Percentiles rank a stretch among this genome's conserved stretches.
Evolutionary conservation across 495 filamentous ascomycete genomes (phyloP).

Genomic region (Glarea lozoyensis): DNA sequence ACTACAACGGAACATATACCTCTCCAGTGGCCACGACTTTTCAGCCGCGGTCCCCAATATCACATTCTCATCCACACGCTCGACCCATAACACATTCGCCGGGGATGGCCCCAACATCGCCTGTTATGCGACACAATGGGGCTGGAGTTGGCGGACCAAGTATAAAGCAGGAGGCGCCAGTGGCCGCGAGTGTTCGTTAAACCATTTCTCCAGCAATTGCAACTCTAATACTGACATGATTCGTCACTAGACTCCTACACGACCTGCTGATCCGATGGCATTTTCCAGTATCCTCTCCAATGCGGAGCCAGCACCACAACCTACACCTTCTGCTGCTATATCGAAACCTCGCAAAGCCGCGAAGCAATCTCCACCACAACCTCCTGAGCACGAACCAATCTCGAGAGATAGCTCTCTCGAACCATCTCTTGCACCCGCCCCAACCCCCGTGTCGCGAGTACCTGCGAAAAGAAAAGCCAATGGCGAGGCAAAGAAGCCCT

Average conservation of each 20-base stretch:
- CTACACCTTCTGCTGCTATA: slow-evolving; percentile 13
- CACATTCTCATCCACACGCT: slow-evolving; percentile 44
- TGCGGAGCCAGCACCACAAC: slow-evolving; percentile 42
- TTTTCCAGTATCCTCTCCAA: slow-evolving; percentile 83
- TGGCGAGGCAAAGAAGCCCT: slow-evolving; percentile 32
- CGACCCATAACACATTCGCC: slow-evolving; percentile 42
- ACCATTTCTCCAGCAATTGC: slow-evolving; percentile 34
- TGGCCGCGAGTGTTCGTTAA: slow-evolving; percentile 4
- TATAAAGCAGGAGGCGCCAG: slow-evolving; percentile 6
- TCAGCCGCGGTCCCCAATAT: slow-evolving; percentile 44
- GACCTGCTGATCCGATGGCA: slow-evolving; percentile 76
- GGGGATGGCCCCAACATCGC: slow-evolving; percentile 43
- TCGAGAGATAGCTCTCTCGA: slow-evolving; percentile 21
- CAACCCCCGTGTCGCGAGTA: slow-evolving; percentile 35
- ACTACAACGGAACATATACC: slow-evolving; percentile 53
- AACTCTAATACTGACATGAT: slow-evolving; percentile 23
- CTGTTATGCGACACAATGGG: slow-evolving; percentile 31
- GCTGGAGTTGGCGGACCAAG: slow-evolving; percentile 35
- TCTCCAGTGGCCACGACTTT: slow-evolving; percentile 46
- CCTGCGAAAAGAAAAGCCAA: slow-evolving; percentile 42
- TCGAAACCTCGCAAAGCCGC: slow-evolving; percentile 16
- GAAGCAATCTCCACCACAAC: slow-evolving; percentile 8
- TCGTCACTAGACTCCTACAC: slow-evolving; percentile 19
- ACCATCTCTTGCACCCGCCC: slow-evolving; percentile 30
- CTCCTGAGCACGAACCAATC: slow-evolving; percentile 10